Conservation (phyloP, 2,329 filamentous ascomycete genomes). For the Ustulina deusta region DNA sequence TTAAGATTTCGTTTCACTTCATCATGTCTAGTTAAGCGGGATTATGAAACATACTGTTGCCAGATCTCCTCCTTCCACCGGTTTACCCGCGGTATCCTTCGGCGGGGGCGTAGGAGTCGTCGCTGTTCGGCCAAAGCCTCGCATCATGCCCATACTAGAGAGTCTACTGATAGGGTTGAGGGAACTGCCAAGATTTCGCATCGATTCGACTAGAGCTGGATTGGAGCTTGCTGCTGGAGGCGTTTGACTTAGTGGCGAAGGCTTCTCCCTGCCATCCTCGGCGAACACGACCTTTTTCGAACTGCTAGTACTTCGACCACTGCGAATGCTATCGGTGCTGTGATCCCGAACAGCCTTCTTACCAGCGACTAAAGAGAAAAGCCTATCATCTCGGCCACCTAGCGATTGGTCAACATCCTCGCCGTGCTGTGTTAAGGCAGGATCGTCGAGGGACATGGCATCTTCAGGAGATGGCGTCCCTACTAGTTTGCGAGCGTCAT, state of each 20-base stretch:
- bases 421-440: conserved; percentile 62
- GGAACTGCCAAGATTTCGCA: conserved; percentile 82
- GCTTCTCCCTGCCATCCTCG: conserved; percentile 58
- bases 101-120: conserved; percentile 57
- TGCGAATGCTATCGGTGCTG: conserved; percentile 79
- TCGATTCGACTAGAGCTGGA: conserved; percentile 79
- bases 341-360: conserved; percentile 73
- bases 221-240: conserved; percentile 54
- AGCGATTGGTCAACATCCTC: conserved; percentile 53
- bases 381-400: conserved; percentile 67
- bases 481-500: conserved; percentile 91
- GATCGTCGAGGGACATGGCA: conserved; percentile 69
- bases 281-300: conserved; percentile 68
- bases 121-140: conserved; percentile 75
- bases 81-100: conserved; percentile 51
- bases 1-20: neutral
- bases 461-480: conserved; percentile 76
- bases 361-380: conserved; percentile 78
- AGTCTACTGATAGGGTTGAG: conserved; percentile 87
- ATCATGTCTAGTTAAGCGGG: neutral
- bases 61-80: conserved; percentile 66
- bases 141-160: conserved; percentile 77
- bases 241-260: conserved; percentile 48
- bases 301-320: conserved; percentile 71
- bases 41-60: conserved; percentile 61